Base-by-base conservation (phyloP, 352 stramenopile genomes). In the Stramenopiles sp. region DNA sequence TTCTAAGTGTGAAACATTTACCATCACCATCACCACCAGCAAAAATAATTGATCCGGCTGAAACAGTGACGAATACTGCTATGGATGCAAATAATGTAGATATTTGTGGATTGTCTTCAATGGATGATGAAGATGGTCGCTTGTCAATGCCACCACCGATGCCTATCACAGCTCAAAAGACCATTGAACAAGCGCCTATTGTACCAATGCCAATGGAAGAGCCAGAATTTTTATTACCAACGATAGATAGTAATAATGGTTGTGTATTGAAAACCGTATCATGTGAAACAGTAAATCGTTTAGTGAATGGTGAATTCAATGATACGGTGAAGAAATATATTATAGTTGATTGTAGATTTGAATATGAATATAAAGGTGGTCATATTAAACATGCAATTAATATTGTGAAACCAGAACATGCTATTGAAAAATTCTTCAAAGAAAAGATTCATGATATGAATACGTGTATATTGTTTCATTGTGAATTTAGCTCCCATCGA, bases 401-500 rank as follows among this genome's bases (percentile, higher is more conserved):
- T 6, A 79, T 89, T 30, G 84, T 79, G 78, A 83, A 88, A 31
- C 86, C 87, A 0, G 82, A 83, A 6, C 79, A 43, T 0, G 86
- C 89, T 63, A 85, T 90, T 73, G 29, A 82, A 20, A 31, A 78
- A 30, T 87, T 89, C 32, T 84, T 90, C 73, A 78, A 73, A 13
- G 78, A 80, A 13, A 73, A 82, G 0, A 43, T 79, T 0, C 43
- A 78, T 20, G 73, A 86, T n/a, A 83, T 74, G 23, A 85, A 82
- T 30, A 87, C 79, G 6, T 86, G 85, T 30, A 80, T 90, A 0
- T 84, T 90, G 31, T 90, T 90, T 78, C 89, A 87, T 77, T 90
- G 87, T 76, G 86, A 90, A 80, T 90, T 89, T 53, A 90, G 86
- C 0, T 84, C 84, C n/a, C 88, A 88, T 27, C 85, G 87, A 31